Percentiles rank a stretch among this genome's conserved stretches.
Conservation (phyloP, 805 yeast genomes). For the Zygosaccharomyces lentus region DNA sequence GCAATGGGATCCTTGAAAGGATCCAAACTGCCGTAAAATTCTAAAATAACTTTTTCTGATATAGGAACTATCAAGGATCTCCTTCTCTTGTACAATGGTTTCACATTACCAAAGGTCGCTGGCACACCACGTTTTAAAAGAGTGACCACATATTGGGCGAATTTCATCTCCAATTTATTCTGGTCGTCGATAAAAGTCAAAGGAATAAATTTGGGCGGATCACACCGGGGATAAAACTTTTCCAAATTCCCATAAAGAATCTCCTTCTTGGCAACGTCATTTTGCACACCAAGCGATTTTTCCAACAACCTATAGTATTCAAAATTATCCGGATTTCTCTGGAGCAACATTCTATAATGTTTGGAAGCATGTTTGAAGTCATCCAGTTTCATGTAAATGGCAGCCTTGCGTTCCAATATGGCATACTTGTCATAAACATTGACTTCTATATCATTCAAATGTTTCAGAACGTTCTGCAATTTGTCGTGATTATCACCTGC, state of each 20-base stretch:
- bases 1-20: constrained; percentile 35
- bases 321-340: constrained; percentile 80
- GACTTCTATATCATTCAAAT: constrained; percentile 51
- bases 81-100: constrained; percentile 63
- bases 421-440: constrained; percentile 56
- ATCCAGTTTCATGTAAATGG: constrained; percentile 55
- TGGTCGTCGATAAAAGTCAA: constrained; percentile 62
- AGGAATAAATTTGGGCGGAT: constrained; percentile 75
- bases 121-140: constrained; percentile 83
- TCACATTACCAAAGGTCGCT: constrained; percentile 79
- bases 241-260: constrained; percentile 62
- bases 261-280: constrained; percentile 47
- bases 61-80: constrained; percentile 34
- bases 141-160: constrained; percentile 49
- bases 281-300: constrained; percentile 48
- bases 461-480: constrained; percentile 56
- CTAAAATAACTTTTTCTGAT: constrained; percentile 51
- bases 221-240: constrained; percentile 74
- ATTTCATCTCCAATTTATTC: constrained; percentile 41
- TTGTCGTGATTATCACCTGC: constrained; percentile 46
- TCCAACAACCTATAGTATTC: constrained; percentile 67
- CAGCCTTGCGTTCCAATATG: constrained; percentile 62
- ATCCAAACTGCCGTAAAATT: constrained; percentile 39
- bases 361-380: constrained; percentile 59
- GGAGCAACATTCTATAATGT: constrained; percentile 62